Evolutionary conservation across 495 filamentous ascomycete genomes (phyloP).

Genomic region (Aspergillus biplanus): DNA sequence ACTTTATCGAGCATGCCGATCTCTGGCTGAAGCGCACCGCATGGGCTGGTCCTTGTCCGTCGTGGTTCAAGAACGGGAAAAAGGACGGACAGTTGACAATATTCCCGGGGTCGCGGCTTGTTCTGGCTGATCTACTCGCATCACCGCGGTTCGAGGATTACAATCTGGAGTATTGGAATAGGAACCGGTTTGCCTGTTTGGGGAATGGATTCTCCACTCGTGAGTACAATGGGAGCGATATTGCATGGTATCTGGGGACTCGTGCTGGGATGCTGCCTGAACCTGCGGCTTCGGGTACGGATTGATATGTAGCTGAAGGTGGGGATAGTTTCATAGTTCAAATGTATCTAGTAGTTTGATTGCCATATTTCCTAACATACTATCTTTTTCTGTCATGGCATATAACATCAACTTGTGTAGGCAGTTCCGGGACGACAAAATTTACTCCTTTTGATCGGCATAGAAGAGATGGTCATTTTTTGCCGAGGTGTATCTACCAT

Average conservation of each 20-base stretch:
- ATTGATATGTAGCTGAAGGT: too few species aligned
- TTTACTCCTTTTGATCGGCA: too few species aligned
- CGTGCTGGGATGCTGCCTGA: too few species aligned
- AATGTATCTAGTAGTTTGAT: too few species aligned
- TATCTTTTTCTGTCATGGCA: too few species aligned
- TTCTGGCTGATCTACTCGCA: not conserved
- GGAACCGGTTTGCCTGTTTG: not conserved
- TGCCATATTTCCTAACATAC: too few species aligned
- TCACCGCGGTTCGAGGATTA: not conserved
- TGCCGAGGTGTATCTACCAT: too few species aligned
- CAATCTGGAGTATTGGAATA: not conserved
- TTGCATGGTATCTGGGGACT: not conserved
- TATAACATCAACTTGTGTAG: too few species aligned
- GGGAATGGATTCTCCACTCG: not conserved
- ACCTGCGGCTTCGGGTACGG: too few species aligned
- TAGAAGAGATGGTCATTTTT: too few species aligned
- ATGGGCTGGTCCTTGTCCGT: not conserved
- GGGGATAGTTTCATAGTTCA: too few species aligned
- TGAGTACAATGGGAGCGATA: not conserved
- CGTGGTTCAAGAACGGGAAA: not conserved
- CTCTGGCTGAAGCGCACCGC: not conserved
- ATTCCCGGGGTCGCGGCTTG: not conserved
- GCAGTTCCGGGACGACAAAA: too few species aligned
- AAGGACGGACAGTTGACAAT: not conserved
- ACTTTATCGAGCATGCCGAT: not conserved